phyloP scores from a whole-genome alignment of 495 filamentous ascomycete species.

The Penicillium cataractarum region DNA sequence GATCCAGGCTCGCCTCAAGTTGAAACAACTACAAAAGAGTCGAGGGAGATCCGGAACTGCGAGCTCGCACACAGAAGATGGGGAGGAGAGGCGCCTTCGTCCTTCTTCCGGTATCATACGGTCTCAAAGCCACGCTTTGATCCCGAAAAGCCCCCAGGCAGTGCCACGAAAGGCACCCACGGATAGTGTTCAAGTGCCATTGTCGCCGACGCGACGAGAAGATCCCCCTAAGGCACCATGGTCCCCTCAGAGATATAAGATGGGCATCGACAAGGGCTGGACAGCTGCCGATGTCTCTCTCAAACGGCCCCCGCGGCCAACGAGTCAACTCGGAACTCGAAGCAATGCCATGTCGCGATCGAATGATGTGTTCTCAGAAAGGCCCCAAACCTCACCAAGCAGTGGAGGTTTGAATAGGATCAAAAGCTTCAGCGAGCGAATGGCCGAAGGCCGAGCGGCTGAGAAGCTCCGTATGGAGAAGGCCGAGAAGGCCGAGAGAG shows the following conservation, averaged over 20 bases:
- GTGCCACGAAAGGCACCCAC: constrained; percentile 20
- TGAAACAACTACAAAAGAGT: constrained; percentile 80
- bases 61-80: constrained; percentile 29
- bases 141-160: constrained; percentile 31
- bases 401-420: constrained; percentile 44
- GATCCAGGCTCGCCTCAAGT: constrained; percentile 83
- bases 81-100: constrained; percentile 23
- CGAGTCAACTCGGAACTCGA: constrained; percentile 38
- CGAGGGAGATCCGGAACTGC: constrained; percentile 41
- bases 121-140: constrained; percentile 19
- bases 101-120: constrained; percentile 33
- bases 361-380: constrained; percentile 25
- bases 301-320: constrained; percentile 61
- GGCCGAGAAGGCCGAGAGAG: constrained; percentile 56
- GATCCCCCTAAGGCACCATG: constrained; percentile 54
- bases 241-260: constrained; percentile 76
- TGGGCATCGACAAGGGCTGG: constrained; percentile 90
- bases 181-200: constrained; percentile 71
- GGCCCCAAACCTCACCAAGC: constrained; percentile 33
- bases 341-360: constrained; percentile 31
- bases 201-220: constrained; percentile 69
- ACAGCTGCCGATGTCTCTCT: constrained; percentile 83
- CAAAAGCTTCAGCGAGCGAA: constrained; percentile 83
- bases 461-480: constrained; percentile 55
- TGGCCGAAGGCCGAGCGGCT: constrained; percentile 64